Conservation (phyloP, 345 rosid species). For the Litchi chinensis region DNA sequence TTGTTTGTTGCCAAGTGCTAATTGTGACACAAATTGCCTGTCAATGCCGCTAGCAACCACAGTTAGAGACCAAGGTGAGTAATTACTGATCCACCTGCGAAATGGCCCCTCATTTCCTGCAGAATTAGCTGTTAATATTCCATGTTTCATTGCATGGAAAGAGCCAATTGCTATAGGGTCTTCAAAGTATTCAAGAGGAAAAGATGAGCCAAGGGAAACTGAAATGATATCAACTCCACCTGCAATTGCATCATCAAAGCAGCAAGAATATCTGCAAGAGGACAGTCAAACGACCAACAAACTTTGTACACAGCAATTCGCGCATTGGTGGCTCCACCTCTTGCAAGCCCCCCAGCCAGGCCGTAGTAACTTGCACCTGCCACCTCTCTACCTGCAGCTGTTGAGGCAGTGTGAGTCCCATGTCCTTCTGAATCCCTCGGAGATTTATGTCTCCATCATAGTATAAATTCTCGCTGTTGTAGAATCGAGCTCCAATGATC, state of each 20-base stretch:
- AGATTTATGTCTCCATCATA: background rate
- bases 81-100: slow-evolving; percentile 13
- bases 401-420: slow-evolving; percentile 36
- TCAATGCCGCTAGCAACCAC: slow-evolving; percentile 35
- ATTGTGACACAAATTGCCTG: slow-evolving; percentile 19
- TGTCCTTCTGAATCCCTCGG: slow-evolving; percentile 30
- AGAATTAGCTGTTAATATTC: slow-evolving; percentile 28
- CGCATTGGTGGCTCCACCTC: slow-evolving; percentile 22
- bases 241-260: slow-evolving; percentile 34
- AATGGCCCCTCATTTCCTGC: slow-evolving; percentile 26
- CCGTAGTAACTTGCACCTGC: slow-evolving; percentile 24
- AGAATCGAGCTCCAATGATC: slow-evolving; percentile 18
- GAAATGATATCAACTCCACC: slow-evolving; percentile 36
- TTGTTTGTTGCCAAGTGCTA: slow-evolving; percentile 28
- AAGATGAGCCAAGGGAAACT: slow-evolving; percentile 19
- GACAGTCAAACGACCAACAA: slow-evolving; percentile 28
- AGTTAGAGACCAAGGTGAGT: slow-evolving; percentile 30
- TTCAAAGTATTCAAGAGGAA: slow-evolving; percentile 13
- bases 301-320: slow-evolving; percentile 36
- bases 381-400: slow-evolving; percentile 29
- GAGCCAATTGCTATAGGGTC: slow-evolving; percentile 25
- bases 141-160: slow-evolving; percentile 29
- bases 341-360: slow-evolving; percentile 20
- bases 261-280: slow-evolving; percentile 28
- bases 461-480: background rate